phyloP scores from a whole-genome alignment of 176 grass and related monocot genomes.

The Eleusine coracana region DNA sequence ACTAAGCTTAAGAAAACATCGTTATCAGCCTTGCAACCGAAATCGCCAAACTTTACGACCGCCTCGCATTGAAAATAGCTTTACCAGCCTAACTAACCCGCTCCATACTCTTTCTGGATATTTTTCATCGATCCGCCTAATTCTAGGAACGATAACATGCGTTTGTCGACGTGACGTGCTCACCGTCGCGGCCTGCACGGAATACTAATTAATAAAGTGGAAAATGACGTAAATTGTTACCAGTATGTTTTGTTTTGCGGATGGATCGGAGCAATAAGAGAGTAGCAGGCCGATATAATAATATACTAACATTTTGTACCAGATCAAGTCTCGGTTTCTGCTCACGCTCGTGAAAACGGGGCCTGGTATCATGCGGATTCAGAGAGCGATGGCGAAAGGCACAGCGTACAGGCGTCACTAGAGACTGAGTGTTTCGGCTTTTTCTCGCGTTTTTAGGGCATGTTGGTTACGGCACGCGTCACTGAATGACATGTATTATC shows the following conservation, averaged over 20 bases:
- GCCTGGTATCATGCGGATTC: neutral
- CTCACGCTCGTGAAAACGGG: no score
- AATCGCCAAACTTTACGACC: neutral
- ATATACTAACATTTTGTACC: no score
- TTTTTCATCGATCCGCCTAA: neutral
- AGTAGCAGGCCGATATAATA: no score
- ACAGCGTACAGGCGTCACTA: neutral
- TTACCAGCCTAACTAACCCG: neutral
- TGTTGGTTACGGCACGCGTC: no score
- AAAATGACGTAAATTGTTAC: no score
- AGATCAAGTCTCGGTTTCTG: no score
- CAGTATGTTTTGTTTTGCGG: no score
- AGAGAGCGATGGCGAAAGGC: neutral
- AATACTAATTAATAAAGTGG: no score
- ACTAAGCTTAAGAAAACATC: neutral
- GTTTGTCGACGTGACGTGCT: neutral
- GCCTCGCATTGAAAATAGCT: neutral
- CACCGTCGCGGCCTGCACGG: no score
- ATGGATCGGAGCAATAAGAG: no score
- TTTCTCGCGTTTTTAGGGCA: no score
- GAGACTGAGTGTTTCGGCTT: neutral
- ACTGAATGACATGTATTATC: no score
- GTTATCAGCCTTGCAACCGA: neutral
- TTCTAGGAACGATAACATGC: neutral
- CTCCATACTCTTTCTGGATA: neutral